These are phyloP conservation scores for Albatrellus ellisii DNA, from an alignment of 768 basidiomycete genomes.

Conservation along the genomic window DNA sequence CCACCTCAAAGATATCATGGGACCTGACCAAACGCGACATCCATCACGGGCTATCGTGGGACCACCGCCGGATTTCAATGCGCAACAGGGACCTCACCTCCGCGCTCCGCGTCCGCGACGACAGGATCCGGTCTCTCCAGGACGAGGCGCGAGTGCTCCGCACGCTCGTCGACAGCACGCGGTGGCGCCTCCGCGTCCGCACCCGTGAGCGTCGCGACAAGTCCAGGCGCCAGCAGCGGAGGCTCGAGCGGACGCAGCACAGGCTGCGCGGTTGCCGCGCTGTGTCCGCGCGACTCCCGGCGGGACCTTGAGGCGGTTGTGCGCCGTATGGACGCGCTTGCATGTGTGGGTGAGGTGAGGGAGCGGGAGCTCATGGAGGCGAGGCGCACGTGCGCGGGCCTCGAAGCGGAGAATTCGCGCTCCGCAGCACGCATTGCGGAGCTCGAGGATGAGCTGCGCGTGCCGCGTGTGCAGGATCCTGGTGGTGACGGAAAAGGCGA, in stretches of 20 bases:
- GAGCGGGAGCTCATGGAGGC: constrained; percentile 1
- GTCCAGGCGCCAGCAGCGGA: constrained; percentile 11
- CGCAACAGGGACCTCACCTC: constrained; percentile 7
- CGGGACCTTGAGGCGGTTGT: constrained; percentile 6
- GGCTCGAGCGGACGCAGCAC: constrained; percentile 8
- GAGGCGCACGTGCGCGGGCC: background rate
- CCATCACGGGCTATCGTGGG: constrained; percentile 3
- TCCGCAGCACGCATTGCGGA: constrained; percentile 7
- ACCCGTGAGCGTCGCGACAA: constrained; percentile 8
- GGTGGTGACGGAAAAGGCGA: background rate
- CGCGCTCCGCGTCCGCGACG: constrained; percentile 11
- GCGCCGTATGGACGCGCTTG: background rate
- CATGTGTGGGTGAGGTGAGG: constrained; percentile 4
- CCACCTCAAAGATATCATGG: background rate
- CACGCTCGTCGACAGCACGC: constrained; percentile 5
- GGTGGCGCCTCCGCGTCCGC: constrained; percentile 10
- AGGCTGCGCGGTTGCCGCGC: constrained; percentile 10
- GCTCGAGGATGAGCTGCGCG: constrained; percentile 5
- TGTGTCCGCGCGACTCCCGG: background rate
- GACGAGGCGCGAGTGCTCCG: constrained; percentile 5
- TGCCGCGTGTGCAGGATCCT: background rate
- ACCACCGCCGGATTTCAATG: constrained; percentile 8
- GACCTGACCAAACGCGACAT: constrained; percentile 1
- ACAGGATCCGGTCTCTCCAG: constrained; percentile 9
- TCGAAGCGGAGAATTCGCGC: constrained; percentile 1